Base-by-base conservation (phyloP, 306 rosid genomes). In the Dryas alaskensis region DNA sequence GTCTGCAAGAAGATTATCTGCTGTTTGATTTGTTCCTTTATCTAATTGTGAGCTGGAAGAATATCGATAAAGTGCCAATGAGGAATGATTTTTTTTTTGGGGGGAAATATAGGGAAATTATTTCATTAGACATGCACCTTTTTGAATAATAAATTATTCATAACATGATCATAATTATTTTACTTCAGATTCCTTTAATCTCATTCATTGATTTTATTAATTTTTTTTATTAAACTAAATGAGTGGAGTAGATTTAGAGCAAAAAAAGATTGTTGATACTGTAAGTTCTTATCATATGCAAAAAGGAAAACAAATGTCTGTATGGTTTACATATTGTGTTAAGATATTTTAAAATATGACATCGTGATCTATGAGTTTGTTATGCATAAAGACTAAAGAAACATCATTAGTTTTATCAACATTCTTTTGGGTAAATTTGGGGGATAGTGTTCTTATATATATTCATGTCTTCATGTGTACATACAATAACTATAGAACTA, bases 1-100 rank as follows among this genome's bases (percentile, higher is more conserved):
- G 46, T 78, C 49, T n/a, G 19, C 10, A 5, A 55, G 11, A 68
- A 10, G n/a, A 57, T 45, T 59, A 48, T 81, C 14, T 80, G 49
- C 60, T 48, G 43, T 71, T 57, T 62, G 40, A 44, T 59, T 79
- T 48, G 27, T 40, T 7, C 54, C 72, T 59, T 48, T 60, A 10
- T 60, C 77, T 71, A 19, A 65, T 65, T 60, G 27, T 59, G 8
- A 54, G 40, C 45, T 61, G 39, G 55, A 70, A 17, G 14, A 58
- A 13, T 79, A 19, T 65, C 65, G 25, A 46, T 75, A 67, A 47
- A 4, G 69, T 22, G 4, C 58, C 42, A 22, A 49, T 22, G 27
- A 19, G 49, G 44, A 53, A 73, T 51, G 19, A 49, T 19, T 7
- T 40, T 40, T 22, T 4, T 11, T 40, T 13, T 65, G 14, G 37